Evolutionary conservation across 768 basidiomycete species (phyloP).

Genomic region (Ramaria sp.): DNA sequence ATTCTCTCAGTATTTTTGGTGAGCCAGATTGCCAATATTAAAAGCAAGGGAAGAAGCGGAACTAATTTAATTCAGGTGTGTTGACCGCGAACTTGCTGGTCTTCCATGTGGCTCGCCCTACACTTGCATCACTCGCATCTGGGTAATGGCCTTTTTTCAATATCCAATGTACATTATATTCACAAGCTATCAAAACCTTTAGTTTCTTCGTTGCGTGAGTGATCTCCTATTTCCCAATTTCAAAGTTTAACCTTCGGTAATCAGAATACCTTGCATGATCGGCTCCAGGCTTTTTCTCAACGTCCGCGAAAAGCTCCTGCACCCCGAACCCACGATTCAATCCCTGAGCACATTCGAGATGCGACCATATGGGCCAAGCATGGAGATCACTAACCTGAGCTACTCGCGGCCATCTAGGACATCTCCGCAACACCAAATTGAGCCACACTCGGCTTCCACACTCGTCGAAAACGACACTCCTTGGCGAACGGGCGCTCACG

Average conservation of each 20-base stretch:
- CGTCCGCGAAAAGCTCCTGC: slow-evolving; percentile 3
- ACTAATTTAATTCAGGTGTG: not conserved
- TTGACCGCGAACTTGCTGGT: not conserved
- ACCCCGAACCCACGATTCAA: not conserved
- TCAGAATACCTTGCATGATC: slow-evolving; percentile 1
- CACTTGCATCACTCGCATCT: not conserved
- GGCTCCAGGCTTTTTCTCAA: slow-evolving; percentile 3
- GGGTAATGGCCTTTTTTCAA: too few species aligned
- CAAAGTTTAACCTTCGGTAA: not conserved
- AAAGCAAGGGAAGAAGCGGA: not conserved
- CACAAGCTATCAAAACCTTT: not conserved
- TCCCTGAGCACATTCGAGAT: not conserved
- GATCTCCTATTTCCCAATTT: not conserved
- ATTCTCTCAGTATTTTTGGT: not conserved
- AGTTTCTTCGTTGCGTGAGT: slow-evolving; percentile 6
- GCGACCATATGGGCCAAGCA: not conserved
- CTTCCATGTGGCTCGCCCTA: not conserved
- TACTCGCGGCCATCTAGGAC: not conserved
- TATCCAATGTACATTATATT: too few species aligned
- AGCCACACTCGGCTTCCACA: not conserved
- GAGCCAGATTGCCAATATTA: not conserved
- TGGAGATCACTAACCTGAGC: not conserved
- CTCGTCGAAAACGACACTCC: not conserved
- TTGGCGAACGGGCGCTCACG: too few species aligned
- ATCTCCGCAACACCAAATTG: not conserved